Evolutionary conservation across 2,329 filamentous ascomycete species (phyloP), one percentile per base, ranked within the genome.

Genomic region (Intubia oerlemansii): DNA sequence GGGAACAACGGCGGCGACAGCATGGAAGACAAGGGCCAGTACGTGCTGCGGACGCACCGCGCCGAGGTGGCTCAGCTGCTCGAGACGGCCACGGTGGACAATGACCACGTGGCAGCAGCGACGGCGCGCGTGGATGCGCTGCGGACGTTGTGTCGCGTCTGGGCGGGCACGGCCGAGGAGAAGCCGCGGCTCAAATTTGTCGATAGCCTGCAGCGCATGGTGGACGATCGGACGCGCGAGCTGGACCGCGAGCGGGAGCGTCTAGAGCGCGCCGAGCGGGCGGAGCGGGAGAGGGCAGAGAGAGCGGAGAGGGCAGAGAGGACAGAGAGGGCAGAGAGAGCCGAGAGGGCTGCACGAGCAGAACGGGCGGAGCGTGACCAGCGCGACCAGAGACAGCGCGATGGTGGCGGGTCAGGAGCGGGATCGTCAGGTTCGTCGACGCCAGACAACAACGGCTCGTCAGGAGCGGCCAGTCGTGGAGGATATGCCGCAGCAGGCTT

Each of bases 91-190:
- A 28, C 25, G 10, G 17, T 14, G 3, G 14, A 15, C 9, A 18
- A 12, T 5, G 34, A 21, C 12, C 79, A 79, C 19, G 12, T 29
- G 28, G 10, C 16, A 37, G 70, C 71, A 32, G 88, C 88, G 0
- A 66, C 66, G 10, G 60, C 62, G 31, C 59, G 79, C 25, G 71
- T 95, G 10, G 73, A 81, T 42, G 69, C 78, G 44, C 58, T 95
- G 32, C 73, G 81, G 42, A 64, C 71, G 36, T 52, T 95, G 37
- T 68, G 70, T 4, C 53, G 53, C n/a, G 71, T 98, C 14, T 98
- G 88, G 84, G 85, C 77, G 46, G 82, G 82, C n/a, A 93, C 88
- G 3, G 76, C 79, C 0, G 88, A 98, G 52, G 88, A 95, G 48
- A 90, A 79, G 51, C 80, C 81, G 5, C 60, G 88, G 30, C 54